Evolutionary conservation across 2,329 filamentous ascomycete species (phyloP).

Genomic region (Simplicillium aogashimaense): DNA sequence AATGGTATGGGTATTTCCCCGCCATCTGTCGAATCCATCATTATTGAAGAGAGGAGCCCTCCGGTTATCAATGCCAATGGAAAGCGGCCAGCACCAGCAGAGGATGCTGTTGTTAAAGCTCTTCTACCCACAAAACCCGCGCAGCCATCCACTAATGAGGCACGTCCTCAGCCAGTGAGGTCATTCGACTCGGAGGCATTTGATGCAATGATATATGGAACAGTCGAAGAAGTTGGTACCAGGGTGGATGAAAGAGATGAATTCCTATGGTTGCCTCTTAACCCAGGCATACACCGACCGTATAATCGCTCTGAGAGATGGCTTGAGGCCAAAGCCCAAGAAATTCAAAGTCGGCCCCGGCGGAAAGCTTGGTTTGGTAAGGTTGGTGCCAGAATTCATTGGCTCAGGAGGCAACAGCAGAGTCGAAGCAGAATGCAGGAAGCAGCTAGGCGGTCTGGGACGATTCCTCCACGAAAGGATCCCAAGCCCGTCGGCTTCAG

Average conservation of each 20-base stretch:
- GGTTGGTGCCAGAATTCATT: conserved; percentile 26
- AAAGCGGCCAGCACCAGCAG: too few species aligned
- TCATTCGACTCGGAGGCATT: conserved; percentile 9
- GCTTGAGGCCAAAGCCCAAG: conserved; percentile 34
- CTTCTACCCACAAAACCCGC: too few species aligned
- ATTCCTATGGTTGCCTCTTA: conserved; percentile 30
- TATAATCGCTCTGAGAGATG: conserved; percentile 32
- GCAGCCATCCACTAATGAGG: too few species aligned
- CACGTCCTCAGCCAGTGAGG: too few species aligned
- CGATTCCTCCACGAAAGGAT: conserved; percentile 9
- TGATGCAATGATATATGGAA: conserved; percentile 8
- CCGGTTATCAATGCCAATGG: too few species aligned
- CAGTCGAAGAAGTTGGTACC: not conserved
- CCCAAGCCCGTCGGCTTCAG: conserved; percentile 18
- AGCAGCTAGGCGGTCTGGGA: not conserved
- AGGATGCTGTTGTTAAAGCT: too few species aligned
- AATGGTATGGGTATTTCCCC: too few species aligned
- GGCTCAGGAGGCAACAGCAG: conserved; percentile 14
- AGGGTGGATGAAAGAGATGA: conserved; percentile 15
- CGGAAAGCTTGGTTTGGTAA: conserved; percentile 42
- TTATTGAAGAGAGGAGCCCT: too few species aligned
- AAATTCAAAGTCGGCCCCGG: conserved; percentile 37
- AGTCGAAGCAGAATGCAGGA: conserved; percentile 7
- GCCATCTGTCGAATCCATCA: too few species aligned
- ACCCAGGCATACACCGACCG: conserved; percentile 40